A percentile compares a stretch with the other conserved stretches of the same genome.
Evolutionary conservation across 2,329 filamentous ascomycete genomes (phyloP).

Genomic region (Zymoseptoria tritici): DNA sequence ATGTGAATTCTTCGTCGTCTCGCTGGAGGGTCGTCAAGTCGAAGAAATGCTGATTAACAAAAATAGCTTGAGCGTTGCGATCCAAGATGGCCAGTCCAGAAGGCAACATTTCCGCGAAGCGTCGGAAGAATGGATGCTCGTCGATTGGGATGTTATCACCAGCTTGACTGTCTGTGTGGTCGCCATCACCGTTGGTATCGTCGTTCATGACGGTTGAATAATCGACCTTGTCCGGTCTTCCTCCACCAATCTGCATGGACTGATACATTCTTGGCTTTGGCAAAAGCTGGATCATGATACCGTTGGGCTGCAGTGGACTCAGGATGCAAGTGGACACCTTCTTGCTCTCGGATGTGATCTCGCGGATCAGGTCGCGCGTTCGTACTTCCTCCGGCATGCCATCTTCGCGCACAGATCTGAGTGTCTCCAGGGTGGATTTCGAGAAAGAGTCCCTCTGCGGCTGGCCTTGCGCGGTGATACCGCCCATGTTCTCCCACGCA

Average conservation of each 20-base stretch:
- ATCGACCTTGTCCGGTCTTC: neutral
- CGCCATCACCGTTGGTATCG: neutral
- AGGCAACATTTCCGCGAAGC: conserved; percentile 40
- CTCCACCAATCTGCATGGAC: conserved; percentile 2
- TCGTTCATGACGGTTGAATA: neutral
- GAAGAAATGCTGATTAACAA: conserved; percentile 42
- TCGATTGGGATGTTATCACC: conserved; percentile 22
- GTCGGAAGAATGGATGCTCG: conserved; percentile 37
- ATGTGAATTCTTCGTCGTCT: conserved; percentile 34
- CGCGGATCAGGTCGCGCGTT: conserved; percentile 13
- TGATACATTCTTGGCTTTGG: conserved; percentile 10
- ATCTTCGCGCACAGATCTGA: conserved; percentile 28
- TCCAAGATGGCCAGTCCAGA: conserved; percentile 41
- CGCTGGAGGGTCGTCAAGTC: conserved; percentile 38
- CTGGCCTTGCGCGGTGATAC: conserved; percentile 30
- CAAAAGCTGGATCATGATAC: conserved; percentile 20
- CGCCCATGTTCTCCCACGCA: conserved; percentile 33
- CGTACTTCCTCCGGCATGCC: conserved; percentile 16
- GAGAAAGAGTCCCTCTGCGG: conserved; percentile 27
- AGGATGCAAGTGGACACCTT: conserved; percentile 16
- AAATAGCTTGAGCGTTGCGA: conserved; percentile 33
- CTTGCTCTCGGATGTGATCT: neutral
- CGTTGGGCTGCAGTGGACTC: conserved; percentile 19
- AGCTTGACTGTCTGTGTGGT: neutral
- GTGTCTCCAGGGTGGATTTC: conserved; percentile 28